A percentile compares a stretch with the other conserved stretches of the same genome.
phyloP scores from a whole-genome alignment of 331 rosid genomes.

The Erythrophleum ivorense region DNA sequence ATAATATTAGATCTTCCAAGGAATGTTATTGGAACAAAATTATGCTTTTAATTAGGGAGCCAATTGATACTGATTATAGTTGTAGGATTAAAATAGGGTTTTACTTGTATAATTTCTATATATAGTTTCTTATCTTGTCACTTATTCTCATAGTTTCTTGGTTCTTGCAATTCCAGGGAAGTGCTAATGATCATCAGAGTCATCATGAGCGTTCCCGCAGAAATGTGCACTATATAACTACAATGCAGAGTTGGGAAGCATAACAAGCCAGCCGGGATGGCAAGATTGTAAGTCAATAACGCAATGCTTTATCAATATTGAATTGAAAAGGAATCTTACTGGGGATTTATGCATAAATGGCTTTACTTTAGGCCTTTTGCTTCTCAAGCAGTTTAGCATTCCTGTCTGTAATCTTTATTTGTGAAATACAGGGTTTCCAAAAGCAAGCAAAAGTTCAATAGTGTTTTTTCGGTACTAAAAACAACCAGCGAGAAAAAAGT shows the following conservation, averaged over 20 bases:
- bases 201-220: constrained; percentile 44
- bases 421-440: not conserved
- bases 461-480: not conserved
- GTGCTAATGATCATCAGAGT: not conserved
- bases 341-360: not conserved
- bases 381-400: not conserved
- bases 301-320: too few relatives aligned
- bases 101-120: too few relatives aligned
- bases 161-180: not conserved
- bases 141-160: not conserved
- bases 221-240: constrained; percentile 51
- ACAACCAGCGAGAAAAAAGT: not conserved
- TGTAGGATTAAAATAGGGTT: too few relatives aligned
- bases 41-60: too few relatives aligned
- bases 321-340: not conserved
- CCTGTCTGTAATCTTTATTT: not conserved
- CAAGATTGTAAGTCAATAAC: constrained; percentile 52
- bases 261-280: constrained; percentile 66
- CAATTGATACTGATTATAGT: too few relatives aligned
- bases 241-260: constrained; percentile 65
- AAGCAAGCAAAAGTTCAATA: not conserved
- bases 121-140: not conserved
- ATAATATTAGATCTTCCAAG: too few relatives aligned
- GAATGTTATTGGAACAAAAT: too few relatives aligned
- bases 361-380: not conserved